phyloP scores from a whole-genome alignment of 2,329 filamentous ascomycete genomes.

The Neophaeococcomyces aloes region DNA sequence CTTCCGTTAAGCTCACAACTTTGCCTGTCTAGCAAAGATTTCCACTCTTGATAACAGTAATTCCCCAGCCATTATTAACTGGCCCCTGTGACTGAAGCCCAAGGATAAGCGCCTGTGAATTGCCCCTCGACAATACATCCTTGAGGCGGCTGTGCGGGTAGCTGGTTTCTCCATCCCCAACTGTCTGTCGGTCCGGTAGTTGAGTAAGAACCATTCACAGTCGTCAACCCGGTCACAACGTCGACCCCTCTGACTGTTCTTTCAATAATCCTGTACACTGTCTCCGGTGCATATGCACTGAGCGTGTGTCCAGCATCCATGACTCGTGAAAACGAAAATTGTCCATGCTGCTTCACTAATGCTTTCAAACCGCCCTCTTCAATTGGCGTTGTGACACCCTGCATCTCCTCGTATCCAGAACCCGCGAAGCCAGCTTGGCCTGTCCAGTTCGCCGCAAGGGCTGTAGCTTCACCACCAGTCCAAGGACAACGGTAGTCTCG shows the following conservation, averaged over 20 bases:
- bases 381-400: slow-evolving; percentile 21
- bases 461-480: slow-evolving; percentile 46
- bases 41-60: too few species aligned
- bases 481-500: slow-evolving; percentile 47
- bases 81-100: too few species aligned
- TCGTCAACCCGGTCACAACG: slow-evolving; percentile 44
- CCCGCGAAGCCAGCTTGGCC: slow-evolving; percentile 35
- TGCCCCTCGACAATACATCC: too few species aligned
- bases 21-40: too few species aligned
- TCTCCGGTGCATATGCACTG: slow-evolving; percentile 46
- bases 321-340: slow-evolving; percentile 40
- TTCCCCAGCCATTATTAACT: too few species aligned
- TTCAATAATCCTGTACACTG: slow-evolving; percentile 44
- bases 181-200: slow-evolving; percentile 21
- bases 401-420: slow-evolving; percentile 41
- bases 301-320: slow-evolving; percentile 41
- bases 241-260: slow-evolving; percentile 43
- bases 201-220: slow-evolving; percentile 30
- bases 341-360: slow-evolving; percentile 39
- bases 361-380: too few species aligned
- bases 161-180: slow-evolving; percentile 12
- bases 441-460: slow-evolving; percentile 39
- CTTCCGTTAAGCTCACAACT: too few species aligned
- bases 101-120: too few species aligned
- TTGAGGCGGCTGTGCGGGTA: slow-evolving; percentile 8